Evolutionary conservation across 352 stramenopile genomes (phyloP).

Genomic region (Globisporangium echinulatum): DNA sequence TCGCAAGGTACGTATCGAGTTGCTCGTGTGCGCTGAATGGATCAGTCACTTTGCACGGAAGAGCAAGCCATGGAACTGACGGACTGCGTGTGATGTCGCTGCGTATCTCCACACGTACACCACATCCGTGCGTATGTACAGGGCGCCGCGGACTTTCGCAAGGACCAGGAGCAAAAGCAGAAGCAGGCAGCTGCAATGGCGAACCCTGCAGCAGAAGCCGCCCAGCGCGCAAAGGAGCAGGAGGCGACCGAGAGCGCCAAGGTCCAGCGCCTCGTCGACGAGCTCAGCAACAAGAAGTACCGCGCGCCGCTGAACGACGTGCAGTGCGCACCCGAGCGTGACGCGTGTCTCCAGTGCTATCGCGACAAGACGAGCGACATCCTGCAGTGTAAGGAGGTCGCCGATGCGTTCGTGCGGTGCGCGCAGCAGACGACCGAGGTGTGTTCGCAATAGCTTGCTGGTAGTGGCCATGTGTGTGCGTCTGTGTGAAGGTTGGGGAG

Average conservation of each 20-base stretch:
- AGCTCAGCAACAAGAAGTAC: conserved; percentile 83
- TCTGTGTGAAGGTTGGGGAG: too few species aligned
- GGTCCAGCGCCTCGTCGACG: conserved; percentile 67
- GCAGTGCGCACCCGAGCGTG: conserved; percentile 69
- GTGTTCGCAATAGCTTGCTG: conserved; percentile 1
- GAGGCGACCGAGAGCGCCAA: conserved; percentile 59
- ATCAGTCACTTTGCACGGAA: too few species aligned
- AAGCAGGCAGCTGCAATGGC: conserved; percentile 17
- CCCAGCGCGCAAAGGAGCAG: conserved; percentile 57
- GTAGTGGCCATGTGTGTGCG: too few species aligned
- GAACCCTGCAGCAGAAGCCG: conserved; percentile 11
- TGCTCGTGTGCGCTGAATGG: too few species aligned
- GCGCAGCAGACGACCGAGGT: conserved; percentile 78
- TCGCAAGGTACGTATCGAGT: conserved; percentile 32
- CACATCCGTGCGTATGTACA: conserved; percentile 9
- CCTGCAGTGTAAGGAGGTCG: conserved; percentile 82
- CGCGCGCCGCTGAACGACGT: conserved; percentile 73
- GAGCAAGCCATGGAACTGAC: too few species aligned
- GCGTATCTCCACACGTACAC: background rate
- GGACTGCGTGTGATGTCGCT: background rate
- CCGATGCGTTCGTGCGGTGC: conserved; percentile 78
- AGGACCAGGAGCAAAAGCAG: conserved; percentile 46
- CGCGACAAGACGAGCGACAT: conserved; percentile 73
- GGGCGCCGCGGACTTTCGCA: conserved; percentile 66
- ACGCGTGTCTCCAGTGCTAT: conserved; percentile 85